Percentiles rank a stretch among this genome's conserved stretches.
Conservation (phyloP, 2,329 filamentous ascomycete species). For the Ophiostoma quercus region DNA sequence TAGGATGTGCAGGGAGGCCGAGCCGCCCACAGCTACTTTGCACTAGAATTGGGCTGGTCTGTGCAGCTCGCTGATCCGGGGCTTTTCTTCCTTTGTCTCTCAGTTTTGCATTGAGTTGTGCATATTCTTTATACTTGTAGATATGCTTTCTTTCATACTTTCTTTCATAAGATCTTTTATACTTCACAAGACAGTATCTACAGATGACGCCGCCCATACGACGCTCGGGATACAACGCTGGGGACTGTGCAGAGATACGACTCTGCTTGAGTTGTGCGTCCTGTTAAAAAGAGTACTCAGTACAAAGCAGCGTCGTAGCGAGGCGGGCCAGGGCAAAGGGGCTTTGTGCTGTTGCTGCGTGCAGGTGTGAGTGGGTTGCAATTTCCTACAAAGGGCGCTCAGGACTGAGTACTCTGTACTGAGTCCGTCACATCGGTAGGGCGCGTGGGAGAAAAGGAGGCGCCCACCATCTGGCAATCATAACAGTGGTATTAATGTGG, state of each 20-base stretch:
- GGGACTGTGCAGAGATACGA: not conserved
- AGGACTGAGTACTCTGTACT: too few species aligned
- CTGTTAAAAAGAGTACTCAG: too few species aligned
- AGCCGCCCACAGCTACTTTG: too few species aligned
- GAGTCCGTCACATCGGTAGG: not conserved
- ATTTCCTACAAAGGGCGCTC: not conserved
- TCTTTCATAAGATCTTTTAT: too few species aligned
- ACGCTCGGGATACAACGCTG: slow-evolving; percentile 6
- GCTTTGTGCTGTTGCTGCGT: not conserved
- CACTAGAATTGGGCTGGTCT: not conserved
- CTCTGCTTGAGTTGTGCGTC: not conserved
- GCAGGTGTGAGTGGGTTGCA: slow-evolving; percentile 10
- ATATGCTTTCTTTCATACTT: too few species aligned
- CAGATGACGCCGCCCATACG: not conserved
- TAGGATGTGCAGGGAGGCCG: too few species aligned
- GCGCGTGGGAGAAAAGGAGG: not conserved
- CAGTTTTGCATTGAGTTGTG: not conserved
- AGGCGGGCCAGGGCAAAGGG: slow-evolving; percentile 3
- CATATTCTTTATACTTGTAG: too few species aligned
- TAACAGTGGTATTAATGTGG: not conserved
- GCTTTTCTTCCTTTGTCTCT: slow-evolving; percentile 1
- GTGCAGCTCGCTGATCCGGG: slow-evolving; percentile 12
- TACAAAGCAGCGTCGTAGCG: slow-evolving; percentile 2
- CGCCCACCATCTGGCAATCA: not conserved
- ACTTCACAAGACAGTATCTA: not conserved